A percentile compares a stretch with the other conserved stretches of the same genome.
These are phyloP conservation scores for Linaria vulgaris DNA, from an alignment of 257 asterid species.

Conservation along the genomic window DNA sequence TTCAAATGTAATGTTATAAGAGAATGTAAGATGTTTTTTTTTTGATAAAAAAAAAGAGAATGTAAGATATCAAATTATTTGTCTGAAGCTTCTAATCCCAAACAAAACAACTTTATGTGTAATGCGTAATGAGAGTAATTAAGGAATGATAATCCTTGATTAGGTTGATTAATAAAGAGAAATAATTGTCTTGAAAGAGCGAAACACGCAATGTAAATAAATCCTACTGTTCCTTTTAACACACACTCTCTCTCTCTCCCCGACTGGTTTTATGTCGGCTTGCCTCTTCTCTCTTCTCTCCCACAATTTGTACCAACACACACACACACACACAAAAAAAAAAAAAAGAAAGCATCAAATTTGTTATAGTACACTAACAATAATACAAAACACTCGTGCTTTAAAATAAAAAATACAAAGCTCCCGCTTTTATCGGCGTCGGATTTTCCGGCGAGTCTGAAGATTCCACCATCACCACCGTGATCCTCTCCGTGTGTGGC, in stretches of 20 bases:
- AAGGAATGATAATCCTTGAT: not conserved
- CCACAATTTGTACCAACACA: slow-evolving; percentile 11
- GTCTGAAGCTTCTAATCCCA: not conserved
- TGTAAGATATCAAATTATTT: too few species aligned
- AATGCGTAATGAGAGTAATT: not conserved
- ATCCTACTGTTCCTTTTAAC: not conserved
- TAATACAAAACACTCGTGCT: slow-evolving; percentile 19
- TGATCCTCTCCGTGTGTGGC: not conserved
- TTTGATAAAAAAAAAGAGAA: too few species aligned
- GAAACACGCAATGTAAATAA: slow-evolving; percentile 52
- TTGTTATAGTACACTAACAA: not conserved
- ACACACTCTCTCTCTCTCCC: slow-evolving; percentile 16
- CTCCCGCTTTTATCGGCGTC: slow-evolving; percentile 44
- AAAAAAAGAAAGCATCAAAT: slow-evolving; percentile 11
- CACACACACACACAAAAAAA: slow-evolving; percentile 1
- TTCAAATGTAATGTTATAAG: too few species aligned
- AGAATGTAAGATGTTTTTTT: too few species aligned
- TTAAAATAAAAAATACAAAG: slow-evolving; percentile 22
- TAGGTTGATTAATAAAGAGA: too few species aligned
- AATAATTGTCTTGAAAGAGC: slow-evolving; percentile 44
- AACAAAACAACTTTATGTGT: not conserved
- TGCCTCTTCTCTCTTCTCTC: slow-evolving; percentile 11
- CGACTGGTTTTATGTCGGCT: slow-evolving; percentile 55
- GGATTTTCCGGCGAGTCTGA: slow-evolving; percentile 60
- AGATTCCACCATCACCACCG: slow-evolving; percentile 42